A percentile compares a stretch with the other conserved stretches of the same genome.
Conservation (phyloP, 2,329 filamentous ascomycete species). For the Xylaria hypoxylon region DNA sequence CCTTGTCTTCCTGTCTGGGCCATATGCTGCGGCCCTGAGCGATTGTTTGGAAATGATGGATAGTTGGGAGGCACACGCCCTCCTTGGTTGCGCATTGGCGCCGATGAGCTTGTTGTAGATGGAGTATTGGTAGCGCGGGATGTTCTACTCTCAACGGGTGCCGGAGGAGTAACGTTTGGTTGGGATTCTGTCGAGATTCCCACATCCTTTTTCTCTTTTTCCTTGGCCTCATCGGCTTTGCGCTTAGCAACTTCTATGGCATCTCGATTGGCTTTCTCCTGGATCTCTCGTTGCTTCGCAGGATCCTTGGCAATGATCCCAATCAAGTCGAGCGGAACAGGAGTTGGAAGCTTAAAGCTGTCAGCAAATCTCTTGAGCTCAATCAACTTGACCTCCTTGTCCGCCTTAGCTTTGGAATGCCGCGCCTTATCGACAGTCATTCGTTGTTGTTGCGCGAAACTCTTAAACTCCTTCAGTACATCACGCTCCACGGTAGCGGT, state of each 20-base stretch:
- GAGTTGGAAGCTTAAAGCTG: conserved; percentile 93
- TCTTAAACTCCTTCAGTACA: conserved; percentile 72
- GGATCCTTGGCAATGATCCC: conserved; percentile 97
- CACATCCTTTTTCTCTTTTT: conserved; percentile 67
- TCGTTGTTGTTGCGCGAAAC: conserved; percentile 69
- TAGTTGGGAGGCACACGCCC: conserved; percentile 63
- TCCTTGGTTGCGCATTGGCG: conserved; percentile 52
- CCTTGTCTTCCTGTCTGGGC: conserved; percentile 57
- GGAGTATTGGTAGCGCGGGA: conserved; percentile 50
- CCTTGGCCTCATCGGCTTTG: conserved; percentile 61
- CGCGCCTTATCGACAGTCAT: conserved; percentile 67
- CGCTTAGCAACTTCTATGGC: conserved; percentile 69
- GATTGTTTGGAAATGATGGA: conserved; percentile 62
- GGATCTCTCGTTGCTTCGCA: conserved; percentile 91
- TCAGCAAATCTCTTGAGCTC: conserved; percentile 95
- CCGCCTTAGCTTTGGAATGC: conserved; percentile 70
- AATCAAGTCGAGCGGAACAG: conserved; percentile 90
- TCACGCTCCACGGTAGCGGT: conserved; percentile 72
- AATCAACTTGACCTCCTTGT: conserved; percentile 92
- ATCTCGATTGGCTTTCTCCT: conserved; percentile 85
- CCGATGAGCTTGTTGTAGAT: conserved; percentile 35
- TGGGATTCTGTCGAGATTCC: conserved; percentile 58
- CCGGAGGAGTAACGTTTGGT: conserved; percentile 46
- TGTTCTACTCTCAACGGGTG: conserved; percentile 44
- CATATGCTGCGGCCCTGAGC: conserved; percentile 58